Evolutionary conservation across 768 basidiomycete species (phyloP), one percentile per base, ranked within the genome.

Genomic region (Stropharia rugosoannulata): DNA sequence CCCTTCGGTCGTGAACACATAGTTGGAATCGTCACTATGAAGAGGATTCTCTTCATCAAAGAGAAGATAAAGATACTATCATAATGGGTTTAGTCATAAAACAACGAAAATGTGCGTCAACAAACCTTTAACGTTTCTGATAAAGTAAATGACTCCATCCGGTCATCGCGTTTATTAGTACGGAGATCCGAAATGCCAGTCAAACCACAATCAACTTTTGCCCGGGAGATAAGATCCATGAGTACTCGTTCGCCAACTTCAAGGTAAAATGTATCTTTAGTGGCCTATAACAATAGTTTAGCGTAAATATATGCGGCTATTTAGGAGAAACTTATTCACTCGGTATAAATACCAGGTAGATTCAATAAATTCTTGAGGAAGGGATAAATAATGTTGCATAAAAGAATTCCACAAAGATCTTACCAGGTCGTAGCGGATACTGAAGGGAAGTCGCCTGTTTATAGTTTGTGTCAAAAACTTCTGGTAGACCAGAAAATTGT

Each of bases 91-190:
- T 4, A 55, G 19, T 27, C 12, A 27, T 36, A n/a, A 5, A 39
- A 39, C 12, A 4, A n/a, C 22, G 36, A 5, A 18, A 27, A 40
- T 36, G 29, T 38, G 39, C 37, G 22, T 35, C 22, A 25, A 13
- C 70, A 32, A 56, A 88, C 93, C 80, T 95, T 96, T 45, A 97
- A 73, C 0, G 94, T 94, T 73, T 96, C 95, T 3, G 92, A 94
- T 32, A 98, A 77, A n/a, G 85, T 85, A 69, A 98, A 99, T 4
- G 90, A 93, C 70, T 98, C 97, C 97, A 98, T 98, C 57, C 96
- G 83, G 64, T 98, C 93, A 59, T 95, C 93, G 15, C 82, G 83
- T 62, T 84, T 77, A 61, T 92, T 90, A 29, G 78, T 85, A 40
- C 87, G 78, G 2, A 98, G 79, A 70, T 97, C 90, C 60, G 80